Percentiles rank a stretch among this genome's conserved stretches.
phyloP scores from a whole-genome alignment of 805 yeast genomes.

The Blastobotrys chiropterorum region DNA sequence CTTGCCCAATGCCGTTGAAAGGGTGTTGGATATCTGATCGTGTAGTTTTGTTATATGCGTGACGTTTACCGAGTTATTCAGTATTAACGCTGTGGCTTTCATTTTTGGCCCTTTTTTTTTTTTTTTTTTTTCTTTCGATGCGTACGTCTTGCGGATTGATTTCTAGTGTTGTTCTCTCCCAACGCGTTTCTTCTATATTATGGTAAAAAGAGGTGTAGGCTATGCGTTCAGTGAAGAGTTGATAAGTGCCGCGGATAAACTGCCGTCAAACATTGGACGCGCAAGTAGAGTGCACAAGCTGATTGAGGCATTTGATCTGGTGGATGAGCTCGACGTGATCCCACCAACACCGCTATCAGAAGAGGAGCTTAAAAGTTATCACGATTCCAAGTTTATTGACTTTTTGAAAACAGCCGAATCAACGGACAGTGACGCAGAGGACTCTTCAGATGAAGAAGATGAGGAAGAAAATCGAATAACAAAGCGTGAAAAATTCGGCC shows the following conservation, averaged over 20 bases:
- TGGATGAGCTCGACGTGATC: conserved; percentile 26
- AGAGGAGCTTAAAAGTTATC: conserved; percentile 44
- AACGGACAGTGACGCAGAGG: conserved; percentile 3
- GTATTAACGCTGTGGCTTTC: background rate
- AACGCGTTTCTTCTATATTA: background rate
- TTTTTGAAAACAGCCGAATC: conserved; percentile 31
- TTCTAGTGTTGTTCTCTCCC: background rate
- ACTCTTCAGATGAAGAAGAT: conserved; percentile 4
- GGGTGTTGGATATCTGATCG: conserved; percentile 61
- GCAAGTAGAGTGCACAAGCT: conserved; percentile 40
- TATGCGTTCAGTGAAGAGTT: conserved; percentile 22
- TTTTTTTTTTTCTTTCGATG: background rate
- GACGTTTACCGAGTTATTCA: conserved; percentile 3
- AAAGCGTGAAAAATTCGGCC: conserved; percentile 35
- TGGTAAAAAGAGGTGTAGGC: conserved; percentile 15
- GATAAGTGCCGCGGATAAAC: conserved; percentile 30
- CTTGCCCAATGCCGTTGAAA: conserved; percentile 53
- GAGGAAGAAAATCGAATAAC: conserved; percentile 5
- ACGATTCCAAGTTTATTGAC: conserved; percentile 39
- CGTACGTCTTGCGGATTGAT: background rate
- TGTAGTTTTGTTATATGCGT: conserved; percentile 59
- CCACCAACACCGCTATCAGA: conserved; percentile 27
- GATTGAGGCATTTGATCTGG: conserved; percentile 38
- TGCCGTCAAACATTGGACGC: conserved; percentile 52
- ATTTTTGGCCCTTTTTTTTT: background rate